phyloP scores from a whole-genome alignment of 2,329 filamentous ascomycete species.

The Hypoxylon sp. region DNA sequence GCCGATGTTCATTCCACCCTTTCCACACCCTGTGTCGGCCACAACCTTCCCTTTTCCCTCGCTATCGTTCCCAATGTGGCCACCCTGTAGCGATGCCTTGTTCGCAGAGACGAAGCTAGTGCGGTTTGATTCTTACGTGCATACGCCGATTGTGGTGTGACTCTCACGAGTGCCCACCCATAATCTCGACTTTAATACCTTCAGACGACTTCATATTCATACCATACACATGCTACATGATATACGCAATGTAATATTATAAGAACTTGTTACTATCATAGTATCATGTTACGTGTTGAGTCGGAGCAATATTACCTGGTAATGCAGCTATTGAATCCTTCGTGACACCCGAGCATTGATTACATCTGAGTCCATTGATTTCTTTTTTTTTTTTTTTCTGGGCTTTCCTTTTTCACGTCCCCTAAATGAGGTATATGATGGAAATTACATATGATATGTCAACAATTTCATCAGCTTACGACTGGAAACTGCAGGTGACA shows the following conservation, averaged over 20 bases:
- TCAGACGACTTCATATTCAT: background rate
- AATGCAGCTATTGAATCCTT: slow-evolving; percentile 3
- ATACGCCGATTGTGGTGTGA: slow-evolving; percentile 28
- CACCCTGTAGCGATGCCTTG: slow-evolving; percentile 8
- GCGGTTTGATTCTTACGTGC: slow-evolving; percentile 36
- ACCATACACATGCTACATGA: background rate
- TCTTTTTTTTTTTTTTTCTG: background rate
- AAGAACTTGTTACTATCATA: background rate
- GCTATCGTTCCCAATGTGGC: slow-evolving; percentile 15
- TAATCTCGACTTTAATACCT: slow-evolving; percentile 1
- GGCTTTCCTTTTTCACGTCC: background rate
- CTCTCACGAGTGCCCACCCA: slow-evolving; percentile 32
- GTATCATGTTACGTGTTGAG: background rate
- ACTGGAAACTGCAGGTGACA: slow-evolving; percentile 6
- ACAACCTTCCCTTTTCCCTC: slow-evolving; percentile 39
- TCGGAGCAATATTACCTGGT: background rate
- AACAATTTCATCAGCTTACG: background rate
- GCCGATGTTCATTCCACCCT: slow-evolving; percentile 30
- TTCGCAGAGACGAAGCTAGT: slow-evolving; percentile 22
- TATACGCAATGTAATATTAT: background rate
- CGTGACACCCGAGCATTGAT: slow-evolving; percentile 13
- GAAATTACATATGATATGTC: background rate
- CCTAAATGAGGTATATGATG: background rate
- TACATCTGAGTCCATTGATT: background rate
- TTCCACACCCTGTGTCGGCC: slow-evolving; percentile 34